Base-by-base conservation (phyloP, 2,329 filamentous ascomycete species). In the Botrytis squamosa region DNA sequence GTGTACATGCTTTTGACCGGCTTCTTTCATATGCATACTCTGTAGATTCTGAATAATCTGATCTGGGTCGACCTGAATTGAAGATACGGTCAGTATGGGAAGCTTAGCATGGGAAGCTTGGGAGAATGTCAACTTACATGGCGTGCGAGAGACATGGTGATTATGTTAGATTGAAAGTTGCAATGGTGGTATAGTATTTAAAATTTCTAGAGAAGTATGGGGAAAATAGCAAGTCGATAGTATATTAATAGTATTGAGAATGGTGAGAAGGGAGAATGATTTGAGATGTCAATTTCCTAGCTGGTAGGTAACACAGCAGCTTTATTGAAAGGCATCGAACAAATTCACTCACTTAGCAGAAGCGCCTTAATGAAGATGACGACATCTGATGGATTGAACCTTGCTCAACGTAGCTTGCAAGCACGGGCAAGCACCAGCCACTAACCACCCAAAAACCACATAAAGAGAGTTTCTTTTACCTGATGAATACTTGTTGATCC, bases 41-140 rank as follows among this genome's bases (percentile, higher is more conserved):
- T 86, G 85, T 62, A 90, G 84, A 36, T 83, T 84, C 72, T 84
- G 79, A 74, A 90, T 82, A 71, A 91, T 85, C 76, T 89, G 85
- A 75, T 88, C 86, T 0, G 88, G 85, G 76, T 90, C 84, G 74
- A 88, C 82, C 85, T 88, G 69, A 85, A 55, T 33, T 64, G 64
- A 44, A 44, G 36, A 22, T 25, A 62, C 9, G 22, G 42, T 69
- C 40, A 69, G 52, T 12, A 38, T 22, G 8, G 22, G 9, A 20
- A 38, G 42, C 22, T 33, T 59, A 4, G 18, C 8, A n/a, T 12
- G 18, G 6, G 55, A 55, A n/a, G 14, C 9, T 29, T 1, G 25
- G 14, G 33, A 36, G 29, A 64, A n/a, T 16, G 33, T 29, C 5
- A 36, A 78, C 80, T 77, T 81, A 86, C 83, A 75, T 87, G 85